Evolutionary conservation across 768 basidiomycete genomes (phyloP).

Genomic region (Collybiopsis luxurians): DNA sequence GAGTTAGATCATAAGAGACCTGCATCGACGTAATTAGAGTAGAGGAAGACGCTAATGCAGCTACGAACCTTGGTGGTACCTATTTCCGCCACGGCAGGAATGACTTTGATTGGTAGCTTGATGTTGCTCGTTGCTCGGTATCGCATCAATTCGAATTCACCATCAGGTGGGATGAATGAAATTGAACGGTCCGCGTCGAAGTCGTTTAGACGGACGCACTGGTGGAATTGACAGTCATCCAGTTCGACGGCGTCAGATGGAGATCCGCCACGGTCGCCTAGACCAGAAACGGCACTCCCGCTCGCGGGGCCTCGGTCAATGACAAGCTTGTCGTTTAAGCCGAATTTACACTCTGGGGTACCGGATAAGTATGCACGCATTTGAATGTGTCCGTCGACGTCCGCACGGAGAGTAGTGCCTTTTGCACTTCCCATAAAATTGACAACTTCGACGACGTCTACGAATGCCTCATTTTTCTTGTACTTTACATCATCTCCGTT

Average conservation of each 20-base stretch:
- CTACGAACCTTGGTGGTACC: constrained; percentile 63
- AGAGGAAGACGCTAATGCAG: not conserved
- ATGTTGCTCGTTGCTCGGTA: constrained; percentile 97
- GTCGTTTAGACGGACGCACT: constrained; percentile 93
- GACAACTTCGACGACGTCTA: constrained; percentile 98
- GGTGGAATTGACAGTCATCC: constrained; percentile 98
- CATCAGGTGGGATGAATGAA: constrained; percentile 97
- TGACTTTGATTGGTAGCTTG: constrained; percentile 87
- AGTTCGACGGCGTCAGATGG: constrained; percentile 78
- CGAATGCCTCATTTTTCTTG: constrained; percentile 99
- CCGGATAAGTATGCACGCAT: constrained; percentile 98
- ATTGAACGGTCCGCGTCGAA: constrained; percentile 94
- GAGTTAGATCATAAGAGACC: constrained; percentile 85
- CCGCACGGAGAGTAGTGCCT: constrained; percentile 89
- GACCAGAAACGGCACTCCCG: constrained; percentile 26
- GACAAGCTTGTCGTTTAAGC: constrained; percentile 96
- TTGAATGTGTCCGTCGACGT: constrained; percentile 96
- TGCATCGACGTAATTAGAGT: not conserved
- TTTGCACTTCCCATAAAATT: constrained; percentile 98
- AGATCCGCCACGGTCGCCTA: constrained; percentile 44
- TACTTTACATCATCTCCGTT: constrained; percentile 88
- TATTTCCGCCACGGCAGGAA: constrained; percentile 90
- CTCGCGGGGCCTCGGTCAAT: constrained; percentile 63
- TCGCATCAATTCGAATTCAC: constrained; percentile 98
- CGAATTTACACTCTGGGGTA: constrained; percentile 98